phyloP scores from a whole-genome alignment of 2,329 filamentous ascomycete species.

The Monosporascus sp. region DNA sequence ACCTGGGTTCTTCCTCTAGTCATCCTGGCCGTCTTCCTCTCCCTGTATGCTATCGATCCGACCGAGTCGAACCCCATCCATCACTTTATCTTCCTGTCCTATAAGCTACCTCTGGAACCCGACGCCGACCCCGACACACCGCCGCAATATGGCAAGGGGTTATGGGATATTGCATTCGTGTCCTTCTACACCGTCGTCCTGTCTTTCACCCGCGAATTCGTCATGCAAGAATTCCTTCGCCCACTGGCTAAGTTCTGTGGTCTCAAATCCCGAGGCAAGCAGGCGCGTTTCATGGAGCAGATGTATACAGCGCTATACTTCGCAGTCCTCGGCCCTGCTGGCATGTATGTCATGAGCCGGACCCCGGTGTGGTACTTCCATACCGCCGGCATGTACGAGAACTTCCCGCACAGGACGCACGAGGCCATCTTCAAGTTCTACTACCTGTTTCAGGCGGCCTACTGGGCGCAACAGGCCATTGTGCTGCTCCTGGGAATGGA shows the following conservation, averaged over 20 bases:
- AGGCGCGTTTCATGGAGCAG: conserved; percentile 92
- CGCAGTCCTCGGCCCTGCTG: conserved; percentile 71
- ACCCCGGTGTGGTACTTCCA: conserved; percentile 98
- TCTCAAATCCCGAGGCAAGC: conserved; percentile 69
- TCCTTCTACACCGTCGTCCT: conserved; percentile 84
- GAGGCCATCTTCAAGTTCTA: conserved; percentile 86
- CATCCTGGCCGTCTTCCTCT: conserved; percentile 57
- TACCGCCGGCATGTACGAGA: conserved; percentile 82
- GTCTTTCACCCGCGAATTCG: conserved; percentile 89
- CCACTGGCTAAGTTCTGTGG: conserved; percentile 67
- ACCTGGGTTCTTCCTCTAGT: conserved; percentile 63
- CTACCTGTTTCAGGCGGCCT: conserved; percentile 89
- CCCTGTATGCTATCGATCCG: conserved; percentile 70
- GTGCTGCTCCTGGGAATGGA: conserved; percentile 82
- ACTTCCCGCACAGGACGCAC: conserved; percentile 77
- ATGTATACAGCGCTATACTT: conserved; percentile 93
- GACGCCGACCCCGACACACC: conserved; percentile 35
- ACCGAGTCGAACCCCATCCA: conserved; percentile 71
- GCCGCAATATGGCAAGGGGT: conserved; percentile 82
- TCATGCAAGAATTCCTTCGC: conserved; percentile 85
- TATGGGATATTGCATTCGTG: conserved; percentile 80
- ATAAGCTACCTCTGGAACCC: conserved; percentile 57
- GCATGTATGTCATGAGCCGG: conserved; percentile 83
- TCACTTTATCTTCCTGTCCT: conserved; percentile 84
- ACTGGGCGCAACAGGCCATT: conserved; percentile 93